These are phyloP conservation scores for Dioscorea zingiberensis DNA, from an alignment of 106 monocot genomes.

Conservation along the genomic window DNA sequence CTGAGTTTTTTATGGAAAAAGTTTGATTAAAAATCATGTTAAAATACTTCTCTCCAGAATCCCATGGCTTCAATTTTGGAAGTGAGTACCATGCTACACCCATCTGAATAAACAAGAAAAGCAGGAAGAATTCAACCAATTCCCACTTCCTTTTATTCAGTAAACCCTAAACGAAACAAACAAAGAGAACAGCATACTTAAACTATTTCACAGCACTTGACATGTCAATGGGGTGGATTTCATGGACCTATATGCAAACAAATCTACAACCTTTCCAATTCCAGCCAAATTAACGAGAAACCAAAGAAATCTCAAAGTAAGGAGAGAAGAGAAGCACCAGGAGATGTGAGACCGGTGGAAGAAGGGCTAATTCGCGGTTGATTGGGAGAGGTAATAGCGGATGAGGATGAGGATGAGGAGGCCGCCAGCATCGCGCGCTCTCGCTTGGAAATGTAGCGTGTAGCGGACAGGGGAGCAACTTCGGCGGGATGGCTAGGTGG, in stretches of 20 bases:
- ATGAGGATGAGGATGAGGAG: constrained; percentile 3
- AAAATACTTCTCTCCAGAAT: no score
- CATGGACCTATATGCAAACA: not conserved
- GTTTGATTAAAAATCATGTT: no score
- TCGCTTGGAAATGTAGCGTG: constrained; percentile 78
- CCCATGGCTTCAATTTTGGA: no score
- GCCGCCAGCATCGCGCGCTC: constrained; percentile 42
- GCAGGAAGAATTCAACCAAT: no score
- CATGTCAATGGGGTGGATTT: not conserved
- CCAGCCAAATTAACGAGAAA: not conserved
- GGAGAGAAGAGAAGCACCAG: constrained; percentile 32
- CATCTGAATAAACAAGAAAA: no score
- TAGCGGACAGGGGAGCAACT: not conserved
- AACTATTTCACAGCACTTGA: not conserved
- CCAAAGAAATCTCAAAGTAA: not conserved
- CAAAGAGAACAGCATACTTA: not conserved
- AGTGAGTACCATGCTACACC: no score
- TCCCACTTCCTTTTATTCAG: no score
- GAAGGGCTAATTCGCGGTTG: not conserved
- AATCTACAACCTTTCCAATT: no score
- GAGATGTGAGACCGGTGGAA: constrained; percentile 15
- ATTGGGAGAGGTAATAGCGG: not conserved
- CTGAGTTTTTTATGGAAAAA: no score
- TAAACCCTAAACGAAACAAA: no score
- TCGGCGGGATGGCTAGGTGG: not conserved